These are phyloP conservation scores for Penicillium sp. DNA, from an alignment of 2,329 filamentous ascomycete species.

Conservation along the genomic window DNA sequence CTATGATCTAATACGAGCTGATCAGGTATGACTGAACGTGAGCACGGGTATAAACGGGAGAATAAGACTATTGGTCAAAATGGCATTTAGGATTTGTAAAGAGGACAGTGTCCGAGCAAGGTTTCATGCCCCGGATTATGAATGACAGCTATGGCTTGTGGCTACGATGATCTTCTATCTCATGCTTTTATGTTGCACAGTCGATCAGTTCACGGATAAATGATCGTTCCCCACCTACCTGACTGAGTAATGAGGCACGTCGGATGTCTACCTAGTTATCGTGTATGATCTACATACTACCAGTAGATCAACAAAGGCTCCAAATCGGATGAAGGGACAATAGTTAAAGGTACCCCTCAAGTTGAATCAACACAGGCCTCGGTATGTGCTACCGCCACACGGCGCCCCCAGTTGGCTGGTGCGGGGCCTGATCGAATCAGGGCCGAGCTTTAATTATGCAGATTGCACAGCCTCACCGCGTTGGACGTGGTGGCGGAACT, in stretches of 20 bases:
- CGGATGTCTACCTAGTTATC: not conserved
- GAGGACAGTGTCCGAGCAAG: not conserved
- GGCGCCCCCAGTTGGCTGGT: conserved; percentile 24
- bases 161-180: not conserved
- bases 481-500: conserved; percentile 14
- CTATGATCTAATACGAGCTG: not conserved
- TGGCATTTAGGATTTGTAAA: conserved; percentile 1
- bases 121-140: not conserved
- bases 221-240: conserved; percentile 5
- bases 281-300: not conserved
- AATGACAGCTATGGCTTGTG: not conserved
- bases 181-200: not conserved
- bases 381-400: conserved; percentile 19
- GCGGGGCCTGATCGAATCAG: conserved; percentile 28
- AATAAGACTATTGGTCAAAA: conserved; percentile 5
- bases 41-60: conserved; percentile 10
- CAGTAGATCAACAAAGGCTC: conserved; percentile 1
- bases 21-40: not conserved
- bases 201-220: not conserved
- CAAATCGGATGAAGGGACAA: conserved; percentile 1
- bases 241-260: conserved; percentile 14
- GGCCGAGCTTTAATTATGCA: conserved; percentile 4
- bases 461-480: conserved; percentile 32
- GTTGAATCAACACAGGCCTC: not conserved
- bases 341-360: conserved; percentile 6